Conservation (phyloP, 192 early-diverging fungal species). For the Coemansia sp. region DNA sequence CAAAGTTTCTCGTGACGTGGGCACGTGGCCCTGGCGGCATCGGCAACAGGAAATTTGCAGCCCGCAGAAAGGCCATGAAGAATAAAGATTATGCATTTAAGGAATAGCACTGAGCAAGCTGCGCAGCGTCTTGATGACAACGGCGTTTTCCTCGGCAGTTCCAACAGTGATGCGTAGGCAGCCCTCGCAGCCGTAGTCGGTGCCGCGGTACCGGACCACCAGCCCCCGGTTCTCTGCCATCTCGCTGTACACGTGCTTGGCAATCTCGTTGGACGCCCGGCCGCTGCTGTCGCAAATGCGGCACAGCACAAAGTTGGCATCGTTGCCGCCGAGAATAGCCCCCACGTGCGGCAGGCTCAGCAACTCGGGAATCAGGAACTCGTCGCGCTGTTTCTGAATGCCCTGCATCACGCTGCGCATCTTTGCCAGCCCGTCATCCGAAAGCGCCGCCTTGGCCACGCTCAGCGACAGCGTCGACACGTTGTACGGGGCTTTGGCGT, state of each 20-base stretch:
- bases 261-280: conserved; percentile 67
- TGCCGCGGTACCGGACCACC: conserved; percentile 93
- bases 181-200: conserved; percentile 87
- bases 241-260: conserved; percentile 70
- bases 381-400: conserved; percentile 66
- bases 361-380: conserved; percentile 63
- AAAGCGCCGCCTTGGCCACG: conserved; percentile 77
- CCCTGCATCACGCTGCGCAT: conserved; percentile 64
- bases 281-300: conserved; percentile 69
- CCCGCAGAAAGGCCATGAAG: background rate
- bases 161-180: conserved; percentile 95
- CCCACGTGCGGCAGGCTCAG: conserved; percentile 64
- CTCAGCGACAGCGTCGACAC: conserved; percentile 83
- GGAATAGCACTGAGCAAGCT: conserved; percentile 21
- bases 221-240: conserved; percentile 84
- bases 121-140: conserved; percentile 58
- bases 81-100: background rate
- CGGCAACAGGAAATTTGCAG: conserved; percentile 4
- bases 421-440: conserved; percentile 59
- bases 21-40: conserved; percentile 9
- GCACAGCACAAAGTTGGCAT: conserved; percentile 94
- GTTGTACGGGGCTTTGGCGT: conserved; percentile 99
- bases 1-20: conserved; percentile 3
- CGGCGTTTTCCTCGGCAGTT: conserved; percentile 75
- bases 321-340: conserved; percentile 78